Evolutionary conservation across 2,329 filamentous ascomycete genomes (phyloP), one percentile per base, ranked within the genome.

Genomic region (Venturia oleaginea): DNA sequence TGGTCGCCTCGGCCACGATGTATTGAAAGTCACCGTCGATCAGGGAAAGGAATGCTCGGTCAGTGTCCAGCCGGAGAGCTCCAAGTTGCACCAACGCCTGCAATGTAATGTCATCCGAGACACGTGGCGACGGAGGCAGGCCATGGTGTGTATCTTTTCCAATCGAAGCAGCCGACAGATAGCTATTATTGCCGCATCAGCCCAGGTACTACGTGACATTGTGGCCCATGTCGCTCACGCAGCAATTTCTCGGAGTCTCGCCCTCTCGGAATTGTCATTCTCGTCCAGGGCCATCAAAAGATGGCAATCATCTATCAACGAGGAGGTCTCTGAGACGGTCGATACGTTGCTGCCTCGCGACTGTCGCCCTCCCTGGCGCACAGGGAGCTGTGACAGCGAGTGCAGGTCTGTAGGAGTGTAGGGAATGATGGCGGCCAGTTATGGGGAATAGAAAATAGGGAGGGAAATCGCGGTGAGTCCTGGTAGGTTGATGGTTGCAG

Each of bases 1-100:
- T 30, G 43, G 79, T 81, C n/a, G 79, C 77, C 68, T 83, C 81
- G 22, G 79, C 79, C n/a, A 83, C 70, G 30, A 82, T 77, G 65
- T 79, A 82, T 67, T 82, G 79, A 27, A 72, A 74, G 10, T 78
- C 73, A 30, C 76, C 73, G 67, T 81, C 80, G 63, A 83, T 78
- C 11, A 83, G 73, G 65, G 76, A 79, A 60, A 78, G 70, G 66
- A 78, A 71, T 34, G 70, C 71, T 17, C 76, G 71, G 32, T 73
- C 70, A 3, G 71, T 69, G 32, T 73, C 66, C 7, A 78, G 69
- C 11, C 75, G 71, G 60, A 74, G 70, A 55, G 75, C 71, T 1
- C 71, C 72, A 7, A 77, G 71, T 63, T 78, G 74, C 6, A 71
- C 69, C 64, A 73, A 71, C 6, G 73, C 71, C 8, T 70, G 72